phyloP scores from a whole-genome alignment of 2,329 filamentous ascomycete genomes.

The Penicillium sp. region DNA sequence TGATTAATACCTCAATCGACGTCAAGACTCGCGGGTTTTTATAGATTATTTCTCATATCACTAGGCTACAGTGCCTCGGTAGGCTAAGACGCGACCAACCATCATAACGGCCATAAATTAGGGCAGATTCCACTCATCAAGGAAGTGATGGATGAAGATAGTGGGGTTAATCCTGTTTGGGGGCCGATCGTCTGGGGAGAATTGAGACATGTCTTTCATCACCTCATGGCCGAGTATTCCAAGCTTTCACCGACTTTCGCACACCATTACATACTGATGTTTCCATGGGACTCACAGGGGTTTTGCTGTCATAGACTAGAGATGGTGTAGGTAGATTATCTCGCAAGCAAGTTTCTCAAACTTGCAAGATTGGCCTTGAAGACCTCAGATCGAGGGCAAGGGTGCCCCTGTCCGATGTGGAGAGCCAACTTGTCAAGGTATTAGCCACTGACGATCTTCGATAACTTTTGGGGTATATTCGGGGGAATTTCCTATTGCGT shows the following conservation, averaged over 20 bases:
- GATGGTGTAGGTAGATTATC: too few species aligned
- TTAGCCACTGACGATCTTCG: constrained; percentile 16
- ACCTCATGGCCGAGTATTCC: neutral
- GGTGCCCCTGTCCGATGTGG: constrained; percentile 6
- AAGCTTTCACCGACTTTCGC: neutral
- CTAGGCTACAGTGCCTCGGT: neutral
- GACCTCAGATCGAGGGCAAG: neutral
- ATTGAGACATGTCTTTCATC: constrained; percentile 23
- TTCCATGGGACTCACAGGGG: neutral
- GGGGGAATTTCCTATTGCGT: constrained; percentile 1
- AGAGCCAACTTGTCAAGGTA: constrained; percentile 4
- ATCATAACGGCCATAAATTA: constrained; percentile 2
- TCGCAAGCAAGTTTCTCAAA: neutral
- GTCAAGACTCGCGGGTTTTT: neutral
- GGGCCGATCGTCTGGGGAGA: constrained; percentile 11
- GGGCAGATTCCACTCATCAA: constrained; percentile 6
- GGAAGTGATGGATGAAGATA: neutral
- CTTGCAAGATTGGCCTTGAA: neutral
- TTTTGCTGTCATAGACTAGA: too few species aligned
- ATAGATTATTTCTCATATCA: neutral
- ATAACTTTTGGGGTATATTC: neutral
- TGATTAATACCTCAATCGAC: neutral
- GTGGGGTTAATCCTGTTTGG: neutral
- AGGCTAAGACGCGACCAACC: constrained; percentile 3
- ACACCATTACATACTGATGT: neutral